Base-by-base conservation (phyloP, 495 filamentous ascomycete species). In the Annulohypoxylon bovei region DNA sequence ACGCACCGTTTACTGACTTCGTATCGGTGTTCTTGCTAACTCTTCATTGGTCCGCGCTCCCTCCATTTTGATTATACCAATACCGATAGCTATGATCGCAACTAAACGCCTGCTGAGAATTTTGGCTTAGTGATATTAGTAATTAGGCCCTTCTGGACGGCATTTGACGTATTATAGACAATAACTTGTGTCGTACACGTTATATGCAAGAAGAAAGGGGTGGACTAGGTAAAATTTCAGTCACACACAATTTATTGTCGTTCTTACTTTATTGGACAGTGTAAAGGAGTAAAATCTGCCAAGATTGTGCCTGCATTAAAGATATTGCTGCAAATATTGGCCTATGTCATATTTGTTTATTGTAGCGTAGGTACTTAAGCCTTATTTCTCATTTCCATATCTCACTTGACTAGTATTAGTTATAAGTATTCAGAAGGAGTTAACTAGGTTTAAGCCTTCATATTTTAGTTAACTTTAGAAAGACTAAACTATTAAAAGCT, bases 1-100 rank as follows among this genome's bases (percentile, higher is more conserved):
- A 71, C 68, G 25, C 42, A 66, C 65, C 40, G 37, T 58, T 70
- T 61, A 28, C 18, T 23, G 49, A 30, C 23, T 30, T 60, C 33
- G 63, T 47, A 57, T 49, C 28, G 37, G 14, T 4, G 18, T 7
- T 35, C 30, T 28, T 57, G n/a, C 16, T 27, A 25, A 18, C 25
- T 14, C 32, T 14, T 22, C 20, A 56, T 57, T 65, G 20, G 40
- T 28, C 28, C n/a, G 16, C 22, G 22, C 6, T 25, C 40, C 42
- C 23, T 46, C 62, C 18, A 49, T 42, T 20, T 32, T 44, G 32
- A 52, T 37, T 20, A 25, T 8, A 2, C 7, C 20, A 20, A 40
- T 47, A 6, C 40, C 6, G 6, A 58, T 20, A 12, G 16, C 53
- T 12, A 22, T 25, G 20, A 23, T 50, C 39, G 39, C 39, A 42